phyloP scores from a whole-genome alignment of 2,329 filamentous ascomycete species.

The Ophiocordyceps sinensis region DNA sequence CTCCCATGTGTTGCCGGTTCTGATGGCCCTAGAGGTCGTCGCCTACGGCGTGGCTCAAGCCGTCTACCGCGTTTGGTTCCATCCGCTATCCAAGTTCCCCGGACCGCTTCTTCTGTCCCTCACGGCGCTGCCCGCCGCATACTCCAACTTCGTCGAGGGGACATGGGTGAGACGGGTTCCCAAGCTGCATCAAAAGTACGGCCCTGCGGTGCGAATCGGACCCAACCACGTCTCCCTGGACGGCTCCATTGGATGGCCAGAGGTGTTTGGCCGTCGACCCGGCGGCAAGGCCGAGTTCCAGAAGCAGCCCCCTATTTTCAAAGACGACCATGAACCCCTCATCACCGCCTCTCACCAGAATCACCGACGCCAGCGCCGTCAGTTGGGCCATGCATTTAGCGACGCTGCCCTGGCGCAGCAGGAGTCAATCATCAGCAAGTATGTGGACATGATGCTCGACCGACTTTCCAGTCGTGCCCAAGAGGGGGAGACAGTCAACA shows the following conservation, averaged over 20 bases:
- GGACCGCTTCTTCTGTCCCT: constrained; percentile 11
- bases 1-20: too few relatives aligned
- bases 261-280: constrained; percentile 13
- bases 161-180: constrained; percentile 7
- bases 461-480: constrained; percentile 6
- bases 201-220: constrained; percentile 23
- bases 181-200: constrained; percentile 12
- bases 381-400: constrained; percentile 16
- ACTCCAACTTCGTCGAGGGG: constrained; percentile 7
- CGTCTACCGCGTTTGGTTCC: constrained; percentile 13
- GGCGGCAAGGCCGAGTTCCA: constrained; percentile 7
- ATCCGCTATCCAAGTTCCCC: constrained; percentile 15
- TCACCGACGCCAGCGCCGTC: constrained; percentile 9
- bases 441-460: constrained; percentile 12
- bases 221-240: constrained; percentile 24
- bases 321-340: constrained; percentile 5
- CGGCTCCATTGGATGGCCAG: constrained; percentile 16
- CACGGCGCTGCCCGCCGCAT: constrained; percentile 7
- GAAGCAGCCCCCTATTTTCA: constrained; percentile 2
- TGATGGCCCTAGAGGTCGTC: constrained; percentile 1
- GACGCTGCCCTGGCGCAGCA: constrained; percentile 15
- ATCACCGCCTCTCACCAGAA: constrained; percentile 5
- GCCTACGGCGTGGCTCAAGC: constrained; percentile 2
- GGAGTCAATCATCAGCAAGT: constrained; percentile 12
- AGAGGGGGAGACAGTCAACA: constrained; percentile 6